Percentiles rank a stretch among this genome's conserved stretches.
phyloP scores from a whole-genome alignment of 441 rosid genomes.

The Gossypium trilobum region DNA sequence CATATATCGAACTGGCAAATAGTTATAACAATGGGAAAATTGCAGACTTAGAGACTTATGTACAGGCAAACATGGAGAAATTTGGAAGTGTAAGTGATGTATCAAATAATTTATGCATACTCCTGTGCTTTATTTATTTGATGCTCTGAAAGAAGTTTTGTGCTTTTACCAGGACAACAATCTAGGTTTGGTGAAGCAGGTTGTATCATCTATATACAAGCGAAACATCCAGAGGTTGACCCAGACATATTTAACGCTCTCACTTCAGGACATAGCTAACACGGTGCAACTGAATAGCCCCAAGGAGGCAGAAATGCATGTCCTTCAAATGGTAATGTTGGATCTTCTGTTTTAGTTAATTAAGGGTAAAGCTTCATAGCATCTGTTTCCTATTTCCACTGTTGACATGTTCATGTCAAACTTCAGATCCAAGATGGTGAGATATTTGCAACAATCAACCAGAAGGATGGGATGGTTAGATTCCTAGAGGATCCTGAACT shows the following conservation, averaged over 20 bases:
- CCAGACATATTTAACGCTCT: slow-evolving; percentile 85
- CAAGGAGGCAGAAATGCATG: slow-evolving; percentile 96
- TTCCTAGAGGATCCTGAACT: slow-evolving; percentile 96
- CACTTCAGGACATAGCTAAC: slow-evolving; percentile 92
- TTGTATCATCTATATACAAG: slow-evolving; percentile 81
- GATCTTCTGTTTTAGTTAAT: not conserved
- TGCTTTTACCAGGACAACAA: slow-evolving; percentile 67
- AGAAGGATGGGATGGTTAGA: slow-evolving; percentile 97
- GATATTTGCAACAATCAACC: slow-evolving; percentile 90
- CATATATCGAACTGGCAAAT: slow-evolving; percentile 60
- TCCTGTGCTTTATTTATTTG: slow-evolving; percentile 9
- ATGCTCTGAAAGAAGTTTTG: slow-evolving; percentile 18
- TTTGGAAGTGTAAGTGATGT: slow-evolving; percentile 53
- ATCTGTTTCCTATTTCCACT: not conserved
- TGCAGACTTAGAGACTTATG: slow-evolving; percentile 45
- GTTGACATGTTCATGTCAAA: slow-evolving; percentile 14
- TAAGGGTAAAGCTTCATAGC: not conserved
- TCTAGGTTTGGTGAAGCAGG: slow-evolving; percentile 92
- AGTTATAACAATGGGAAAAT: slow-evolving; percentile 59
- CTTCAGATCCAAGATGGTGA: slow-evolving; percentile 90
- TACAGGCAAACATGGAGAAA: slow-evolving; percentile 41
- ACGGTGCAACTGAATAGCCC: slow-evolving; percentile 65
- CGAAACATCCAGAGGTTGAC: slow-evolving; percentile 91
- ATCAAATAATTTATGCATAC: slow-evolving; percentile 13
- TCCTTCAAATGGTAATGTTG: slow-evolving; percentile 83